These are phyloP conservation scores for Pichia rugopelliculosa DNA, from an alignment of 805 yeast genomes.

Conservation along the genomic window DNA sequence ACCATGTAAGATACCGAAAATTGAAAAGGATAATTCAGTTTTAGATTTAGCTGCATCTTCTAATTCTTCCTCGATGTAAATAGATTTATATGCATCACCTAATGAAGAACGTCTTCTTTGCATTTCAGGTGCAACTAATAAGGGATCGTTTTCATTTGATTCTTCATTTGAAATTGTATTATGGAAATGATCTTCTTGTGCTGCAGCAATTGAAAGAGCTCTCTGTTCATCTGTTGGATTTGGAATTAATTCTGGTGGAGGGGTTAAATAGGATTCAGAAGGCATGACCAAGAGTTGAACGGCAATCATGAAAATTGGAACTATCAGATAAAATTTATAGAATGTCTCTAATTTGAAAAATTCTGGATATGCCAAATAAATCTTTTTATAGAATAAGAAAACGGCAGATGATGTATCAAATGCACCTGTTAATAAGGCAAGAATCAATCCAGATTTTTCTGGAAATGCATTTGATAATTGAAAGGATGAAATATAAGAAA, in stretches of 20 bases:
- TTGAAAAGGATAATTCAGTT: constrained; percentile 31
- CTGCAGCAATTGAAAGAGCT: constrained; percentile 22
- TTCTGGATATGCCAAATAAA: constrained; percentile 29
- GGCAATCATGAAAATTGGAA: constrained; percentile 41
- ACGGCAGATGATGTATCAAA: constrained; percentile 53
- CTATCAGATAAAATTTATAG: constrained; percentile 39
- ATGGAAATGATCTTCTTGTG: constrained; percentile 21
- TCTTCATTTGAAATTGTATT: constrained; percentile 3
- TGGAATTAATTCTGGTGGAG: constrained; percentile 29
- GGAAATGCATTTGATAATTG: constrained; percentile 54
- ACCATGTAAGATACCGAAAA: constrained; percentile 50
- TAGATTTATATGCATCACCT: constrained; percentile 50
- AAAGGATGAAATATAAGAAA: constrained; percentile 47
- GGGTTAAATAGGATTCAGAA: constrained; percentile 40
- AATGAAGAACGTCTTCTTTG: constrained; percentile 41
- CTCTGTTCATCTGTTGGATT: constrained; percentile 24
- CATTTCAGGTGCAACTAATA: constrained; percentile 10
- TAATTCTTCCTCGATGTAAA: constrained; percentile 45
- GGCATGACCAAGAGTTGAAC: constrained; percentile 45
- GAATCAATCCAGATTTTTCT: constrained; percentile 41
- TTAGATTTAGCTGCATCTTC: constrained; percentile 23
- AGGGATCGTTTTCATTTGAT: constrained; percentile 13
- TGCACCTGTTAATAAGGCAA: constrained; percentile 51
- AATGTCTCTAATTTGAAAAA: constrained; percentile 36
- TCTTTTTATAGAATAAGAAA: constrained; percentile 39